Evolutionary conservation across 2,329 filamentous ascomycete genomes (phyloP), one percentile per base, ranked within the genome.

Genomic region (Pestalotiopsis sp.): DNA sequence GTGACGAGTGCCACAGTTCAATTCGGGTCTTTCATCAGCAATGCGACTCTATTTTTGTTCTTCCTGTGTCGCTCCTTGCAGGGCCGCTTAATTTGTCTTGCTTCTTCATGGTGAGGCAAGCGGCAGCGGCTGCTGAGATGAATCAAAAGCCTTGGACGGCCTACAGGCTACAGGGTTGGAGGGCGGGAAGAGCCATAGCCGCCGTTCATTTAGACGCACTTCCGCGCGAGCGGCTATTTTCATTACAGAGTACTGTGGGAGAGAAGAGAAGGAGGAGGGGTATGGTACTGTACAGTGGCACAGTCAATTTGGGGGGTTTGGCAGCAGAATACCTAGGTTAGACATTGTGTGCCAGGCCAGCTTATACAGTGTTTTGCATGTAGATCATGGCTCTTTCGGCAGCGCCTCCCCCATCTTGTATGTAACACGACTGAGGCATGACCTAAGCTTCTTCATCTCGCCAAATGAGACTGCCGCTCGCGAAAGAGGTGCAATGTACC

Each of bases 111-210:
- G 44, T n/a, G 66, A 63, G 58, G 58, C 35, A 67, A 55, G 67
- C 67, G 68, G 70, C 70, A 67, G 70, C n/a, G 35, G 58, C 26
- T 35, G 58, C 58, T 40, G 58, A 35, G 58, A 35, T 40, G 35
- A 61, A 30, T 61, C 22, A 61, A 39, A 13, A 35, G 58, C 58
- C 65, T 66, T 39, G 30, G 11, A 20, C 26, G 26, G 38, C 30
- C 35, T 61, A 39, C 58, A 61, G 30, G n/a, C 24, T 24, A 52
- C 67, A 67, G 48, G 30, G 60, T 52, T 55, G 58, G 66, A 64
- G 59, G 59, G 64, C 59, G 57, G 66, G 64, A 62, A 66, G 64
- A 66, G 69, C 66, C 67, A 61, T 40, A 44, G 59, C 30, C 38
- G 30, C 30, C 35, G 30, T 44, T 62, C 11, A 62, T 62, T 62